These are phyloP conservation scores for Yamadazyma dendronema DNA, from an alignment of 1,139 yeast species.

Conservation along the genomic window DNA sequence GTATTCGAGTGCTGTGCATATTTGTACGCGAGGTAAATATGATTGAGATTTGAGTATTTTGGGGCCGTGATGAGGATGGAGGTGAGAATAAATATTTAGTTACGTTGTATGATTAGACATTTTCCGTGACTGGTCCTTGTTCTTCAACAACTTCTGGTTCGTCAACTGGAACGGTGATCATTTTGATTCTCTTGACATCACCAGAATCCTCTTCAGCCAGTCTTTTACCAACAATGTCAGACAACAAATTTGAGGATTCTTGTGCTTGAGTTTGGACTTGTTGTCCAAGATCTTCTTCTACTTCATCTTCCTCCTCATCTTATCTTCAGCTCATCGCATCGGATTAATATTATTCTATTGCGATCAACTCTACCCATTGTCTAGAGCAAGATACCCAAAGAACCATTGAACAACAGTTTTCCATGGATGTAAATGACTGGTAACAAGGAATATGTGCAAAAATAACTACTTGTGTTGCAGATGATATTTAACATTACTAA, in stretches of 20 bases:
- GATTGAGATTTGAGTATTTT: not conserved
- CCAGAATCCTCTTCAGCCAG: constrained; percentile 4
- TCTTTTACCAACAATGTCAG: constrained; percentile 19
- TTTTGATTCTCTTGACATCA: constrained; percentile 5
- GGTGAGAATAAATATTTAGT: too few species aligned
- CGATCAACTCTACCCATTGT: too few species aligned
- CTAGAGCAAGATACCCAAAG: too few species aligned
- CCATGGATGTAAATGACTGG: too few species aligned
- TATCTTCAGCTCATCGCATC: too few species aligned
- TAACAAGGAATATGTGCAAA: too few species aligned
- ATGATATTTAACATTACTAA: too few species aligned
- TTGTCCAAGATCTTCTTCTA: constrained; percentile 11
- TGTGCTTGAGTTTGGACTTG: constrained; percentile 16
- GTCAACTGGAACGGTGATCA: constrained; percentile 4
- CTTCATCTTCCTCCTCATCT: constrained; percentile 19
- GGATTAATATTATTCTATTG: too few species aligned
- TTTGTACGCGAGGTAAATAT: constrained; percentile 1
- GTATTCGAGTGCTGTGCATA: constrained; percentile 4
- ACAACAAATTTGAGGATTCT: not conserved
- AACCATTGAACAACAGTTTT: too few species aligned
- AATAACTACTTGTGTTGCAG: too few species aligned
- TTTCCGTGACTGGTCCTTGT: constrained; percentile 14
- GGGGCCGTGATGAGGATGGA: not conserved
- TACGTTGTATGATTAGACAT: constrained; percentile 5
- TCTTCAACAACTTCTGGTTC: constrained; percentile 14